phyloP scores from a whole-genome alignment of 1,284 basidiomycete species.

The Phaffia rhodozyma region DNA sequence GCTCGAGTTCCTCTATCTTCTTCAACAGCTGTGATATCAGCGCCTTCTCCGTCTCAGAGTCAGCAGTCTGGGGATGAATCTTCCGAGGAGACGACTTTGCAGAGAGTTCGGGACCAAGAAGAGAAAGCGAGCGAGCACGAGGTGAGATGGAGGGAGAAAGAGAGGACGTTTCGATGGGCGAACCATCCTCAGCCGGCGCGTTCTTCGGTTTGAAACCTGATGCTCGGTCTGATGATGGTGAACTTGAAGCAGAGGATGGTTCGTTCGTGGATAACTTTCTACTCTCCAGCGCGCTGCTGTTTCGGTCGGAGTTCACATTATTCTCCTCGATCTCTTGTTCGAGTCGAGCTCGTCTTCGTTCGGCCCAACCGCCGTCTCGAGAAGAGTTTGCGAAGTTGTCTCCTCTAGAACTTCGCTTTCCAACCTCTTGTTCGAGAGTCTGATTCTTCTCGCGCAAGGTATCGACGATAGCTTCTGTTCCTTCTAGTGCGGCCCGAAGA shows the following conservation, averaged over 20 bases:
- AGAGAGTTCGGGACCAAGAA: conserved; percentile 1
- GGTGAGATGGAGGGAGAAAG: conserved; percentile 11
- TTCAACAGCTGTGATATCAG: conserved; percentile 56
- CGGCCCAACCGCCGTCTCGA: conserved; percentile 20
- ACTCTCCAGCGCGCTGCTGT: conserved; percentile 45
- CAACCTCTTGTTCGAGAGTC: conserved; percentile 23
- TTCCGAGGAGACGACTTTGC: not conserved
- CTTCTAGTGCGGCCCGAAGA: conserved; percentile 33
- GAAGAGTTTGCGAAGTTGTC: conserved; percentile 35
- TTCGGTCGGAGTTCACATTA: conserved; percentile 39
- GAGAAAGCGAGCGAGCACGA: conserved; percentile 14
- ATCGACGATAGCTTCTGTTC: conserved; percentile 53
- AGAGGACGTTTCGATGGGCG: not conserved
- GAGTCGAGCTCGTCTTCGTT: conserved; percentile 21
- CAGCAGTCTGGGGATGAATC: conserved; percentile 4
- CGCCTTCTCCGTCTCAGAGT: conserved; percentile 38
- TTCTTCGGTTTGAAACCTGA: too few species aligned
- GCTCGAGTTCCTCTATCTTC: conserved; percentile 68
- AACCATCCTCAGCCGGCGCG: too few species aligned
- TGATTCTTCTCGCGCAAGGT: conserved; percentile 12
- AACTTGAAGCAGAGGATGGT: conserved; percentile 48
- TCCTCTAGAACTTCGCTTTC: conserved; percentile 44
- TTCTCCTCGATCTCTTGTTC: conserved; percentile 32
- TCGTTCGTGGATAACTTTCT: conserved; percentile 41
- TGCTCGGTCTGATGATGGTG: conserved; percentile 17